Evolutionary conservation across 1,284 basidiomycete genomes (phyloP).

Genomic region (Cryptococcus wingfieldii): DNA sequence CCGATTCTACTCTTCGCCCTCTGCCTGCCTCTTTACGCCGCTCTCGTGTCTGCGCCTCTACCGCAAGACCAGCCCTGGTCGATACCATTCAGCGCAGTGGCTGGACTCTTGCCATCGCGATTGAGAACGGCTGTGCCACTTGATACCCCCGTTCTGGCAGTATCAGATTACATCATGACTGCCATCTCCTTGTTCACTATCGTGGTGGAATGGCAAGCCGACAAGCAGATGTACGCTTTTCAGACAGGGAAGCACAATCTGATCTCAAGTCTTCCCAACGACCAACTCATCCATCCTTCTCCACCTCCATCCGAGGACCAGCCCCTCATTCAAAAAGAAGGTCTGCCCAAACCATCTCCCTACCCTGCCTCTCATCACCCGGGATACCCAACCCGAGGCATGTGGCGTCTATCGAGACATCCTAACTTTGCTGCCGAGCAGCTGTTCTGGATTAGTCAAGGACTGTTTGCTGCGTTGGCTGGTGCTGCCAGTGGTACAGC

Average conservation of each 20-base stretch:
- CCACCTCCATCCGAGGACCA: slow-evolving; percentile 2
- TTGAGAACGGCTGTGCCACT: slow-evolving; percentile 43
- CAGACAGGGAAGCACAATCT: slow-evolving; percentile 65
- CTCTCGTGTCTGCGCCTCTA: slow-evolving; percentile 28
- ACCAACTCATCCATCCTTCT: slow-evolving; percentile 8
- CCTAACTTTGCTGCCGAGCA: slow-evolving; percentile 91
- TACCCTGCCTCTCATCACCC: slow-evolving; percentile 58
- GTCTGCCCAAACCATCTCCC: slow-evolving; percentile 16
- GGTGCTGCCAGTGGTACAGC: slow-evolving; percentile 25
- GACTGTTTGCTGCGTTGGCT: slow-evolving; percentile 34
- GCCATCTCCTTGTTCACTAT: slow-evolving; percentile 60
- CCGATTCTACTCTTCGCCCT: slow-evolving; percentile 65
- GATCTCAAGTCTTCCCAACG: slow-evolving; percentile 19
- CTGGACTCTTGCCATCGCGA: slow-evolving; percentile 11
- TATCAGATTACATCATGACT: slow-evolving; percentile 61
- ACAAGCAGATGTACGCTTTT: slow-evolving; percentile 85
- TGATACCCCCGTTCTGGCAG: slow-evolving; percentile 43
- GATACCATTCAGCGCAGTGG: slow-evolving; percentile 12
- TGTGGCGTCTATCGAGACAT: slow-evolving; percentile 83
- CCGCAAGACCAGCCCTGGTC: slow-evolving; percentile 48
- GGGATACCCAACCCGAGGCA: slow-evolving; percentile 77
- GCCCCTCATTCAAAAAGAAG: slow-evolving; percentile 8
- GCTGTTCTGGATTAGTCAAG: slow-evolving; percentile 66
- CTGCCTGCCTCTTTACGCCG: slow-evolving; percentile 51
- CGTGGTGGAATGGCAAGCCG: slow-evolving; percentile 70